Conservation (phyloP, 192 early-diverging fungal genomes). For the Nowakowskiella sp. region DNA sequence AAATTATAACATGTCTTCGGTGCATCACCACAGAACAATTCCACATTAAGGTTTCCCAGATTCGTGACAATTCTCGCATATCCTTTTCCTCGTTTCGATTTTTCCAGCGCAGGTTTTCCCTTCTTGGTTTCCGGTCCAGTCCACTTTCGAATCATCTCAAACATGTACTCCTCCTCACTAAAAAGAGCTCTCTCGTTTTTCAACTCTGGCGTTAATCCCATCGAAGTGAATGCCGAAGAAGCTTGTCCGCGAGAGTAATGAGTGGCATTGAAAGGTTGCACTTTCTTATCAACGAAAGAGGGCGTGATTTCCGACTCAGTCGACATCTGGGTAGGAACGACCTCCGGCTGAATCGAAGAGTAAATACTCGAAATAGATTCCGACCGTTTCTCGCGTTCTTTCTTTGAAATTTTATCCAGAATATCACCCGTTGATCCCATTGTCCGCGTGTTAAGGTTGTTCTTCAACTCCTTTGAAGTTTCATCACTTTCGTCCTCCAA, state of each 20-base stretch:
- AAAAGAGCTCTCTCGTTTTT: conserved; percentile 60
- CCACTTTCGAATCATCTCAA: conserved; percentile 49
- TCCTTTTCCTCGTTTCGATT: conserved; percentile 49
- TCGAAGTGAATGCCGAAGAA: conserved; percentile 81
- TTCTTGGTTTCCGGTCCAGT: background rate
- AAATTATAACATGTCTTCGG: conserved; percentile 92
- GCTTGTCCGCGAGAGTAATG: conserved; percentile 71
- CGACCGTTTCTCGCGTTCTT: too few species aligned
- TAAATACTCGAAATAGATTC: too few species aligned
- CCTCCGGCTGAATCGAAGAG: background rate
- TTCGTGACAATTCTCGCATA: conserved; percentile 73
- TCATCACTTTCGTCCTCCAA: conserved; percentile 36
- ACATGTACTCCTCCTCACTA: conserved; percentile 84
- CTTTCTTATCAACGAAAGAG: conserved; percentile 34
- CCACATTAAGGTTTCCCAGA: conserved; percentile 72
- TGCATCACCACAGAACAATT: conserved; percentile 69
- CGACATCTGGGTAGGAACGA: conserved; percentile 2
- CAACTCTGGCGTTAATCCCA: conserved; percentile 63
- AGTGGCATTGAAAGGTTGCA: conserved; percentile 66
- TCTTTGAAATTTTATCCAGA: conserved; percentile 40
- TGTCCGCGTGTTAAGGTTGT: conserved; percentile 37
- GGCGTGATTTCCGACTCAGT: conserved; percentile 22
- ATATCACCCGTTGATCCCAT: conserved; percentile 47
- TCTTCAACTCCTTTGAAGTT: conserved; percentile 23
- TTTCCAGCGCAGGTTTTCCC: background rate